A percentile compares a stretch with the other conserved stretches of the same genome.
Evolutionary conservation across 2,329 filamentous ascomycete genomes (phyloP).

Genomic region (Trichocomaceae sp.): DNA sequence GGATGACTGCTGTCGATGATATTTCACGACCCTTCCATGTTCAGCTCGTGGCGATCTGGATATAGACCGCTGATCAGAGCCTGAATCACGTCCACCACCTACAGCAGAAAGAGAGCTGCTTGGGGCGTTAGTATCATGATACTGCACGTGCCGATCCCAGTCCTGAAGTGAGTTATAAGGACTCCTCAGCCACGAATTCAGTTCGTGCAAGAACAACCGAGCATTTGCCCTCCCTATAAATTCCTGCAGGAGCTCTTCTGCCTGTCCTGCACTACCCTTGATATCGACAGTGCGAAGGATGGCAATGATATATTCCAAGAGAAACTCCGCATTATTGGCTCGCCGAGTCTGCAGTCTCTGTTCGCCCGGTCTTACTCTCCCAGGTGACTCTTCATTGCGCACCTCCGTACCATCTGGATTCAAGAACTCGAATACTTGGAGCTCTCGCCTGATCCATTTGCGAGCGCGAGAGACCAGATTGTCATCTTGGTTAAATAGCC

Average conservation of each 20-base stretch:
- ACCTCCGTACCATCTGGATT: conserved; percentile 28
- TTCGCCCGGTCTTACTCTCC: conserved; percentile 22
- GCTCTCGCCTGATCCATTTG: conserved; percentile 74
- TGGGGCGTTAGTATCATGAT: conserved; percentile 35
- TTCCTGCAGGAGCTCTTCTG: conserved; percentile 70
- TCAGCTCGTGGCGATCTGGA: conserved; percentile 19
- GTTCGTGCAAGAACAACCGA: conserved; percentile 73
- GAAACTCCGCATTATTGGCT: conserved; percentile 69
- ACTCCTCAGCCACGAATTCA: conserved; percentile 75
- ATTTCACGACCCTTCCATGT: conserved; percentile 23
- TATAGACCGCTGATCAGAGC: conserved; percentile 19
- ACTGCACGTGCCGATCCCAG: conserved; percentile 79
- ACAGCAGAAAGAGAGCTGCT: conserved; percentile 2
- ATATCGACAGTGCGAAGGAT: conserved; percentile 78
- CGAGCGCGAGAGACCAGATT: conserved; percentile 69
- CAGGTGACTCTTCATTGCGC: neutral
- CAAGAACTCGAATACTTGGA: conserved; percentile 75
- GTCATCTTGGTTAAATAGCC: conserved; percentile 56
- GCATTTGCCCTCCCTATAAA: conserved; percentile 71
- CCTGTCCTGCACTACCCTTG: conserved; percentile 69
- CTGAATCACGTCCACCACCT: neutral
- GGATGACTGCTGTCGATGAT: conserved; percentile 13
- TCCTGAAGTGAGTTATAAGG: conserved; percentile 64
- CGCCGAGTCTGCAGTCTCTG: conserved; percentile 38
- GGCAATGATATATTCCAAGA: conserved; percentile 78